Conservation (phyloP, 805 yeast species). For the Ogataea glucozyma region DNA sequence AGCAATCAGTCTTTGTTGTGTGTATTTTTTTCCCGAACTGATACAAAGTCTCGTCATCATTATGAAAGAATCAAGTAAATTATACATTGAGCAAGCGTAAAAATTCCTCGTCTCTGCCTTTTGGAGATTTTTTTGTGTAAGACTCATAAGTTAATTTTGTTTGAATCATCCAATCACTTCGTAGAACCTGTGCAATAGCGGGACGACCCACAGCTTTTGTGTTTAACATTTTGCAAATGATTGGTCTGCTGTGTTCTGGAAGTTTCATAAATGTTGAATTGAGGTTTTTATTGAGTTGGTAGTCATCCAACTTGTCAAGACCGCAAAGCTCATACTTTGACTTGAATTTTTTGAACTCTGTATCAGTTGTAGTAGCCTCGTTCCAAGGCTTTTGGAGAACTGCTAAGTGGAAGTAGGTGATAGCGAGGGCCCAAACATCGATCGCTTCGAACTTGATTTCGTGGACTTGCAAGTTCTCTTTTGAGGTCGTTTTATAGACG, state of each 20-base stretch:
- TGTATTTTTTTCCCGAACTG: background rate
- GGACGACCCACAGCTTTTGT: slow-evolving; percentile 31
- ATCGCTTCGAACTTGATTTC: slow-evolving; percentile 36
- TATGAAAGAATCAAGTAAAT: too few species aligned
- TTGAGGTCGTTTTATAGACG: slow-evolving; percentile 10
- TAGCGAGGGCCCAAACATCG: slow-evolving; percentile 56
- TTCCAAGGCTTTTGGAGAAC: slow-evolving; percentile 52
- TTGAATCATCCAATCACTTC: slow-evolving; percentile 37
- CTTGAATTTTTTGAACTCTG: slow-evolving; percentile 24
- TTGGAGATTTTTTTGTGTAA: slow-evolving; percentile 14
- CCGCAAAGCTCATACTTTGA: slow-evolving; percentile 14
- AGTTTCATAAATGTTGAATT: slow-evolving; percentile 16
- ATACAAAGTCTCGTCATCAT: background rate
- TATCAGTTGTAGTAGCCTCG: slow-evolving; percentile 36
- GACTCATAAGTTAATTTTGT: slow-evolving; percentile 23
- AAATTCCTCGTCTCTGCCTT: slow-evolving; percentile 29
- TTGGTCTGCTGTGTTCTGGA: slow-evolving; percentile 14
- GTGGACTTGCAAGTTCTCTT: slow-evolving; percentile 13
- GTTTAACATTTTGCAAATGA: slow-evolving; percentile 32
- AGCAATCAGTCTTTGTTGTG: background rate
- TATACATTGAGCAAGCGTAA: slow-evolving; percentile 15
- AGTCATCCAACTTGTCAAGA: slow-evolving; percentile 22
- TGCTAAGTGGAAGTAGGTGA: slow-evolving; percentile 47
- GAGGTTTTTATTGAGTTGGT: slow-evolving; percentile 21
- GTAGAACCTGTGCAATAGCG: slow-evolving; percentile 21